phyloP scores from a whole-genome alignment of 2,329 filamentous ascomycete genomes.

The Cyphellophora attinorum region DNA sequence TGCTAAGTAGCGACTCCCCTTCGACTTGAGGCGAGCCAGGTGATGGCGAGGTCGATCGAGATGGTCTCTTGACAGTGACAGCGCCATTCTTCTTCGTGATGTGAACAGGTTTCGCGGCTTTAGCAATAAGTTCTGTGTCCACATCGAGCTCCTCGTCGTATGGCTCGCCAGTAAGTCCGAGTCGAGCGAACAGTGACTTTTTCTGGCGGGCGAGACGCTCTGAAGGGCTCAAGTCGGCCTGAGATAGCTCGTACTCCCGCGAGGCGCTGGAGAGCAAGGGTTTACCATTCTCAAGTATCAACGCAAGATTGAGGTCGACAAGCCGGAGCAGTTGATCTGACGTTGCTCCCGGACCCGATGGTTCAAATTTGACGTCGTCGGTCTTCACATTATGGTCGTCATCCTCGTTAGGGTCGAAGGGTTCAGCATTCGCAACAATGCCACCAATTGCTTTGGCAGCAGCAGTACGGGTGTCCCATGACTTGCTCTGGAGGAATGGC shows the following conservation, averaged over 20 bases:
- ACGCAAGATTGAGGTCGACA: conserved; percentile 64
- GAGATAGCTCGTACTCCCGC: conserved; percentile 70
- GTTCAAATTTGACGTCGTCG: conserved; percentile 42
- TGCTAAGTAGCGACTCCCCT: conserved; percentile 50
- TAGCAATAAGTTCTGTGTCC: conserved; percentile 49
- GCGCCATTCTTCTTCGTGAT: neutral
- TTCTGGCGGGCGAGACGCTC: conserved; percentile 78
- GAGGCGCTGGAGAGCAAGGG: conserved; percentile 74
- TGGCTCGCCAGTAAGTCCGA: conserved; percentile 76
- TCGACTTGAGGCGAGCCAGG: neutral
- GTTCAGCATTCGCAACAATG: conserved; percentile 79
- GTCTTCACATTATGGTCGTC: conserved; percentile 46
- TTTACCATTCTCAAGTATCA: conserved; percentile 74
- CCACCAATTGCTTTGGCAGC: conserved; percentile 90
- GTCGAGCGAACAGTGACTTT: conserved; percentile 69
- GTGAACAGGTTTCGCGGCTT: conserved; percentile 31
- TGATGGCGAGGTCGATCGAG: neutral
- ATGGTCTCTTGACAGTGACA: neutral
- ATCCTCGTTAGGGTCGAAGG: conserved; percentile 77
- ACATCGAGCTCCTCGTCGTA: conserved; percentile 75
- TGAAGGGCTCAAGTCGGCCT: conserved; percentile 72
- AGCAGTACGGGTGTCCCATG: conserved; percentile 92
- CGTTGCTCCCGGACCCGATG: conserved; percentile 23
- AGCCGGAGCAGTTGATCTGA: conserved; percentile 60
- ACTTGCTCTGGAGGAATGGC: conserved; percentile 89